Evolutionary conservation across 805 yeast species (phyloP), one percentile per base, ranked within the genome.

Genomic region (Alloascoidea hylecoeti): DNA sequence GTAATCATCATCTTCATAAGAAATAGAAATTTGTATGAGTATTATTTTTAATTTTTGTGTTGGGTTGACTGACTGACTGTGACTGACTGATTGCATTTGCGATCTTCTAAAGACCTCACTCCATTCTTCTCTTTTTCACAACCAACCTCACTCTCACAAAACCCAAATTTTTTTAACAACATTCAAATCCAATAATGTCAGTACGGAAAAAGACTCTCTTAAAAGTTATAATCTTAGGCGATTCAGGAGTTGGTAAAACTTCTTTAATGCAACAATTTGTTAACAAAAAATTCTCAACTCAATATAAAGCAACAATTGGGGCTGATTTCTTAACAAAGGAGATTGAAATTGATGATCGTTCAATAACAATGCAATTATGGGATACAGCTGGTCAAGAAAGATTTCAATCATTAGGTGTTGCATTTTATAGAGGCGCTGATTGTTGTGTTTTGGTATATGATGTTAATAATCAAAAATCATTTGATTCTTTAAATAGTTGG

Each of bases 321-420:
- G 92, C 92, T 2, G 92, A 81, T 53, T 81, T 81, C 49, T 63
- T 79, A 41, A 81, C 89, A 15, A 81, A 80, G 52, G 89, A 80
- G 47, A 67, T 81, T 44, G 59, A 64, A 28, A 68, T 81, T 40
- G 92, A 81, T 53, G 80, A 74, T 50, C 75, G 70, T 48, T 66
- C 63, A 44, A 77, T 72, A 3, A 69, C 76, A 4, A 61, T 72
- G 57, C 36, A 34, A 18, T 76, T 81, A 36, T 81, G 94, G 94
- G 94, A 81, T 52, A 81, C 94, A 41, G 92, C 92, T 3, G 94
- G 94, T 18, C 94, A 81, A 61, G 94, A 81, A 57, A 63, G 94
- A 50, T 81, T 81, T 61, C 92, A 81, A 57, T 75, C 84, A 40
- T 62, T 81, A 43, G 92, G 92, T 14, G 92, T 80, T 32, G 92